Base-by-base conservation (phyloP, 305 asterid species). In the Solanum aculeatissimum region DNA sequence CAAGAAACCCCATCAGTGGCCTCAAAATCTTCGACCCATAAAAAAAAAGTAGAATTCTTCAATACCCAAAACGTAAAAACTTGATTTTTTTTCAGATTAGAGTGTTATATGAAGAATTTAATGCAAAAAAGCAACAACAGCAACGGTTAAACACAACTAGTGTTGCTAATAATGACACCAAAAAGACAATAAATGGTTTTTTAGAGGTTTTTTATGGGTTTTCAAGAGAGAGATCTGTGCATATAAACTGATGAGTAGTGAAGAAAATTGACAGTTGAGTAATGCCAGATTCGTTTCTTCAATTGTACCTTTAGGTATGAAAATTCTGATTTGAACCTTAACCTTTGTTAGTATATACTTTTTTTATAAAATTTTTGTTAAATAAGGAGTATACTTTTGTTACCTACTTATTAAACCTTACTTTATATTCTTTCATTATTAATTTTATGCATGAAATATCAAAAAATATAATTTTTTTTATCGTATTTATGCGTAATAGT, bases 201-300 rank as follows among this genome's bases (percentile, higher is more conserved):
- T 51, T 1, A 32, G 69, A 83, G 63, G 32, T 60, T 62, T 51
- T 10, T 45, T 42, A 60, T 74, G 3, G 63, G 53, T 6, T 15
- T 9, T 6, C 2, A 6, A 45, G 62, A 11, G 15, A 19, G 27
- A 83, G 87, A 43, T 51, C 74, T 72, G n/a, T 13, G 29, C 53
- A 68, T 35, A 51, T 65, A 40, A 35, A 35, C 10, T 47, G 57
- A 13, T 62, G 43, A 49, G 83, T 25, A 23, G 54, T 68, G 72
- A 65, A 27, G 40, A 81, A 81, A 51, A 74, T 85, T 62, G 58
- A 82, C 78, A 75, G 82, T 54, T 74, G 32, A 69, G 66, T 54
- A 42, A 79, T 35, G 63, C 43, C 65, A 81, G 83, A 87, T 87
- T 85, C 87, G 83, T 84, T 86, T 62, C 87, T 82, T 84, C 32